Base-by-base conservation (phyloP, 73 alveolate genomes). In the Blepharisma stoltei region DNA sequence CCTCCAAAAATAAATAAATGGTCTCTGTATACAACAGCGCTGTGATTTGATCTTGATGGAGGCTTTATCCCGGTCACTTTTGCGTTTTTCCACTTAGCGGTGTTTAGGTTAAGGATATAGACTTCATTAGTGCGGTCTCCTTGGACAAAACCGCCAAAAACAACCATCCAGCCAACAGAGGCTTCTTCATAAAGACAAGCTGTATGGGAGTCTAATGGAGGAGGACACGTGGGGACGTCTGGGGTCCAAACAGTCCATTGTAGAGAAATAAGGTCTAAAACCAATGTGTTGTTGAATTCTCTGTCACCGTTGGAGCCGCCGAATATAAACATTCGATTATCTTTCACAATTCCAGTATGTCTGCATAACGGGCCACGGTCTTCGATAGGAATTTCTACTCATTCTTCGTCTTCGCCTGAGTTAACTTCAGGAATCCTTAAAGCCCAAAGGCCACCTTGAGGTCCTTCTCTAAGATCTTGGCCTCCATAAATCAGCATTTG, bases 401-500 rank as follows among this genome's bases (percentile, higher is more conserved):
- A 88, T 38, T 60, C 73, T 11, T 81, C 78, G 81, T 86, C 78
- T 46, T 37, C 68, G 75, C 60, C 70, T 7, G 44, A 25, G 37
- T 55, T 49, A 14, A 83, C 46, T 45, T 77, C 78, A 45, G 83
- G 32, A 47, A 83, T 44, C 50, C 82, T 84, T 23, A 86, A 20
- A 70, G 50, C 47, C 87, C 88, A 86, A 6, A 86, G 78, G 18
- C 68, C 50, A 55, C 71, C 86, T 52, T 54, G 54, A 6, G 88
- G 76, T 43, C 93, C 93, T 53, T 86, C 93, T 67, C 89, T 71
- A 25, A 86, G 81, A 69, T 81, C 89, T 54, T 83, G 90, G 21
- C 85, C 85, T 4, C 82, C 85, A 47, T 50, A 83, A 41, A 77
- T 83, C 52, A 54, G 75, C 66, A 65, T 60, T 37, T 60, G 60